phyloP scores from a whole-genome alignment of 2,329 filamentous ascomycete genomes.

The Penicillium vulpinum region DNA sequence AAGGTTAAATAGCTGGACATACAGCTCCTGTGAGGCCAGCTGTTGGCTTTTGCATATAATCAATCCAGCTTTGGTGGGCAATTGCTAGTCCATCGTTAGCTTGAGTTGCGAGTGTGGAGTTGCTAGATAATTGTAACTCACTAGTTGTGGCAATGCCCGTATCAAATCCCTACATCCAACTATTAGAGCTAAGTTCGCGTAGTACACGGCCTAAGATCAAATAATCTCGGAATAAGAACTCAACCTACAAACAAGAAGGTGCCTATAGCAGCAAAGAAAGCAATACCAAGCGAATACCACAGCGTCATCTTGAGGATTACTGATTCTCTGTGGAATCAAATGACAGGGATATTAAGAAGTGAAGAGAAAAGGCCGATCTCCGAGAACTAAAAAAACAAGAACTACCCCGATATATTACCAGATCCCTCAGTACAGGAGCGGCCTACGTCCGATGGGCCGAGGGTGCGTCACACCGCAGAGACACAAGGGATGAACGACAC shows the following conservation, averaged over 20 bases:
- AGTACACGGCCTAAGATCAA: not conserved
- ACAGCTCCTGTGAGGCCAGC: slow-evolving; percentile 57
- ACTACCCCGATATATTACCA: slow-evolving; percentile 7
- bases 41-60: slow-evolving; percentile 59
- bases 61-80: slow-evolving; percentile 60
- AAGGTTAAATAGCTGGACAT: slow-evolving; percentile 12
- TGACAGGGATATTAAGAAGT: not conserved
- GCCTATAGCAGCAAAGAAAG: slow-evolving; percentile 59
- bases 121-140: slow-evolving; percentile 28
- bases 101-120: not conserved
- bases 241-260: slow-evolving; percentile 58
- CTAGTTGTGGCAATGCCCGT: slow-evolving; percentile 62
- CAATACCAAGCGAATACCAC: slow-evolving; percentile 54
- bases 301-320: slow-evolving; percentile 34
- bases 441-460: slow-evolving; percentile 22
- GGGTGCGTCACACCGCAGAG: slow-evolving; percentile 15
- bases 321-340: slow-evolving; percentile 2
- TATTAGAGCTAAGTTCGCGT: not conserved
- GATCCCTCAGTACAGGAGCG: slow-evolving; percentile 1
- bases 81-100: slow-evolving; percentile 46
- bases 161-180: slow-evolving; percentile 55
- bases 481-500: slow-evolving; percentile 1
- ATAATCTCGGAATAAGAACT: not conserved
- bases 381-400: not conserved
- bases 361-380: not conserved